phyloP scores from a whole-genome alignment of 23 red algal species.

The Gracilaria domingensis region DNA sequence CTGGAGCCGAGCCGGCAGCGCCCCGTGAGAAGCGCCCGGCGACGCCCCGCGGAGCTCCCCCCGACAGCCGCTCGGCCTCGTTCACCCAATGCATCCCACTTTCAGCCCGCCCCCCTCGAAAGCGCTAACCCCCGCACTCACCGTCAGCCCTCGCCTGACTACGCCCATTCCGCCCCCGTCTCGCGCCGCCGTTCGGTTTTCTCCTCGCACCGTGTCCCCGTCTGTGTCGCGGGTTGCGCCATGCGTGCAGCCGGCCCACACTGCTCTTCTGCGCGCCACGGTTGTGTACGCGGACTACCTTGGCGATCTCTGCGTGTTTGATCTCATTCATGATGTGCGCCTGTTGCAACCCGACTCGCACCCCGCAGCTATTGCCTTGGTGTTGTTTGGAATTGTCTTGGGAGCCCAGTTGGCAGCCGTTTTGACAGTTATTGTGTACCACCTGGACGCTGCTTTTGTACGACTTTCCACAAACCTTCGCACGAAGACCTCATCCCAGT shows the following conservation, averaged over 20 bases:
- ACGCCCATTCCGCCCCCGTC: neutral
- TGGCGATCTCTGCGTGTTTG: constrained; percentile 16
- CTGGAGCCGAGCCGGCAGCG: no score
- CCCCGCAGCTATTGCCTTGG: neutral
- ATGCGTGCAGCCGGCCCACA: neutral
- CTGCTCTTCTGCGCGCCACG: constrained; percentile 7
- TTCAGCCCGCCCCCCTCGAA: neutral
- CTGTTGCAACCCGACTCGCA: neutral
- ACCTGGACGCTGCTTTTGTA: neutral
- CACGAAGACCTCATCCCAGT: neutral
- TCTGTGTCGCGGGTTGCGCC: no score
- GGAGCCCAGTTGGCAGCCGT: neutral
- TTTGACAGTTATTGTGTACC: neutral
- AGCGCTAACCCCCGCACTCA: neutral
- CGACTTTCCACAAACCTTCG: neutral
- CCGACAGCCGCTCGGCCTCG: neutral
- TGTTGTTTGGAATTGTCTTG: neutral
- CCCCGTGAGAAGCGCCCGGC: no score
- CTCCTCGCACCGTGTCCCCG: neutral
- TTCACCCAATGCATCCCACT: neutral
- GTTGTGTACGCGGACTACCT: constrained; percentile 17
- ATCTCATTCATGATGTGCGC: constrained; percentile 4
- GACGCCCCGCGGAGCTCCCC: constrained; percentile 27
- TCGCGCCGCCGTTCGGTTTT: neutral
- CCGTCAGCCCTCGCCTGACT: neutral